A percentile compares a stretch with the other conserved stretches of the same genome.
Conservation (phyloP, 768 basidiomycete species). For the Agaricus blazei region DNA sequence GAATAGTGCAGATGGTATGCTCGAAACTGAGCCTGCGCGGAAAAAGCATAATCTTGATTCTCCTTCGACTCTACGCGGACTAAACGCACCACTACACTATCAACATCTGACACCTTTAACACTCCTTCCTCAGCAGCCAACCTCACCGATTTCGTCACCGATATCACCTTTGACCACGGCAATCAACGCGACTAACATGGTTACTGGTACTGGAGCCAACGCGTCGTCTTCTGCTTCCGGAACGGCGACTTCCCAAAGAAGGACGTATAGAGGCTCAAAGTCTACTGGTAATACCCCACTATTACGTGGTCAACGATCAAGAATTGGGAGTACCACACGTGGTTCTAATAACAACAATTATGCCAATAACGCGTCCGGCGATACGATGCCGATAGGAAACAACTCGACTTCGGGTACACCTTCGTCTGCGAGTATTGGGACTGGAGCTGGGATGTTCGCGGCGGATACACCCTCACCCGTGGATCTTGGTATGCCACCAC, state of each 20-base stretch:
- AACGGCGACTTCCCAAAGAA: neutral
- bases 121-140: neutral
- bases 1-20: neutral
- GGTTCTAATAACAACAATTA: neutral
- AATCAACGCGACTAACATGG: neutral
- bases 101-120: neutral
- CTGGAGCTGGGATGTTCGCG: slow-evolving; percentile 10
- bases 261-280: slow-evolving; percentile 1
- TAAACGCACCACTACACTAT: neutral
- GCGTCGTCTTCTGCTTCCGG: neutral
- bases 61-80: neutral
- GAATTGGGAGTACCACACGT: neutral
- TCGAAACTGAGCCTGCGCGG: slow-evolving; percentile 4
- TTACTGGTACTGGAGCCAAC: neutral
- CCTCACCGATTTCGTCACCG: slow-evolving; percentile 3
- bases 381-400: neutral
- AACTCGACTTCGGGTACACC: slow-evolving; percentile 4
- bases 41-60: slow-evolving; percentile 1
- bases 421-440: neutral
- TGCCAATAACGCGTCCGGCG: neutral
- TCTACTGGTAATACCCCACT: slow-evolving; percentile 4
- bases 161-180: neutral
- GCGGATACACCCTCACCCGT: slow-evolving; percentile 81
- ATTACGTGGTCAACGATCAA: slow-evolving; percentile 4
- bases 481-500: slow-evolving; percentile 79